phyloP scores from a whole-genome alignment of 2,329 filamentous ascomycete species.

The Sordariomycetes sp. region DNA sequence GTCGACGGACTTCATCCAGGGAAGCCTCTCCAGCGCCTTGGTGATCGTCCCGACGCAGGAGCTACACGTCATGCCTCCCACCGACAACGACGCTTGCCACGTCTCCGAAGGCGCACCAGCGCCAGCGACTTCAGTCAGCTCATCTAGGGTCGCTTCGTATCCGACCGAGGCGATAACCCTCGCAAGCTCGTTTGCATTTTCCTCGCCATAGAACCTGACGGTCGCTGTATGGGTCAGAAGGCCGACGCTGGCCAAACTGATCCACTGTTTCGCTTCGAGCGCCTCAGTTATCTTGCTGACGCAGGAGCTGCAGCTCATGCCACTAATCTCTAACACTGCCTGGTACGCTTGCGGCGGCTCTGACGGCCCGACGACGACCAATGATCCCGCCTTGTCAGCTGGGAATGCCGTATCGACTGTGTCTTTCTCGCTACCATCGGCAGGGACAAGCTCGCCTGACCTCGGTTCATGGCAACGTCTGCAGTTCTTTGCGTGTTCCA shows the following conservation, averaged over 20 bases:
- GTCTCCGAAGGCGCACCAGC: neutral
- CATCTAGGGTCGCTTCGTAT: neutral
- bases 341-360: neutral
- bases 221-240: conserved; percentile 6
- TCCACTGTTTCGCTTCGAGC: conserved; percentile 29
- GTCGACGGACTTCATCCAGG: conserved; percentile 47
- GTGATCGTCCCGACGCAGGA: conserved; percentile 58
- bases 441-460: no score
- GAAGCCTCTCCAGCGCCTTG: conserved; percentile 42
- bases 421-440: no score
- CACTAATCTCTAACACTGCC: conserved; percentile 2
- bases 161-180: neutral
- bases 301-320: conserved; percentile 9
- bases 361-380: neutral
- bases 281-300: conserved; percentile 14
- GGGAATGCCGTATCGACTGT: neutral
- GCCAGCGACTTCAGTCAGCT: neutral
- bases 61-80: conserved; percentile 68
- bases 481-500: conserved; percentile 1
- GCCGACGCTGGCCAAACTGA: conserved; percentile 37
- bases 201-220: neutral
- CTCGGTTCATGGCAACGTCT: neutral
- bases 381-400: neutral
- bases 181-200: neutral
- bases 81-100: conserved; percentile 47